phyloP scores from a whole-genome alignment of 2,329 filamentous ascomycete species.

The Bimuria novae-zelandiae region DNA sequence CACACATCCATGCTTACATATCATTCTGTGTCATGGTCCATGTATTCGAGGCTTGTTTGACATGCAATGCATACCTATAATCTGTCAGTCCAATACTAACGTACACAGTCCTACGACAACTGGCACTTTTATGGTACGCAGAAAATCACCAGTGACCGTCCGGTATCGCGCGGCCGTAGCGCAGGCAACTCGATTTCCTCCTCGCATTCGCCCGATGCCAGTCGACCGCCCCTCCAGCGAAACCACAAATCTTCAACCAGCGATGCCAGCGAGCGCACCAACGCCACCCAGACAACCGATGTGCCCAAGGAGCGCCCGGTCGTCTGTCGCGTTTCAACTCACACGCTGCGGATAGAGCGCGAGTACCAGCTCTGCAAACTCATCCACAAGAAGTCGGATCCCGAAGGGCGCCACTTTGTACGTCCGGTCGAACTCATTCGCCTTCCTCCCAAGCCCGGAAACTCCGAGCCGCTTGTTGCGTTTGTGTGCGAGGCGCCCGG shows the following conservation, averaged over 20 bases:
- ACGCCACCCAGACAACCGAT: conserved; percentile 53
- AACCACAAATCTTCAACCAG: conserved; percentile 43
- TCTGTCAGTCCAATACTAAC: conserved; percentile 21
- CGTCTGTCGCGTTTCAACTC: conserved; percentile 80
- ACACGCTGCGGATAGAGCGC: conserved; percentile 81
- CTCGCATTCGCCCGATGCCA: conserved; percentile 38
- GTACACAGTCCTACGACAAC: conserved; percentile 74
- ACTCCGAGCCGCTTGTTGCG: conserved; percentile 71
- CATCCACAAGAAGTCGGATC: conserved; percentile 72
- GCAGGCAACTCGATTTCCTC: conserved; percentile 26
- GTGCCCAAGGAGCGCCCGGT: conserved; percentile 59
- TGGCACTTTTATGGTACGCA: conserved; percentile 64
- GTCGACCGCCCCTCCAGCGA: conserved; percentile 30
- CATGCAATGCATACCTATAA: neutral
- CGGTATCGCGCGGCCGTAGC: conserved; percentile 33
- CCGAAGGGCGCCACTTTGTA: conserved; percentile 74
- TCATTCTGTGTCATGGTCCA: neutral
- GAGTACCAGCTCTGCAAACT: conserved; percentile 82
- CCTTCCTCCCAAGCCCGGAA: conserved; percentile 68
- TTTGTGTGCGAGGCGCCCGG: conserved; percentile 82
- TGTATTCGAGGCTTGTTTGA: neutral
- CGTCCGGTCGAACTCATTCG: conserved; percentile 80
- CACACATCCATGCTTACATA: too few species aligned
- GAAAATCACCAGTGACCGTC: conserved; percentile 26
- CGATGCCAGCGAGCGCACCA: conserved; percentile 48